A percentile compares a stretch with the other conserved stretches of the same genome.
Evolutionary conservation across 2,329 filamentous ascomycete genomes (phyloP).

Genomic region (Fusarium kyushuense): DNA sequence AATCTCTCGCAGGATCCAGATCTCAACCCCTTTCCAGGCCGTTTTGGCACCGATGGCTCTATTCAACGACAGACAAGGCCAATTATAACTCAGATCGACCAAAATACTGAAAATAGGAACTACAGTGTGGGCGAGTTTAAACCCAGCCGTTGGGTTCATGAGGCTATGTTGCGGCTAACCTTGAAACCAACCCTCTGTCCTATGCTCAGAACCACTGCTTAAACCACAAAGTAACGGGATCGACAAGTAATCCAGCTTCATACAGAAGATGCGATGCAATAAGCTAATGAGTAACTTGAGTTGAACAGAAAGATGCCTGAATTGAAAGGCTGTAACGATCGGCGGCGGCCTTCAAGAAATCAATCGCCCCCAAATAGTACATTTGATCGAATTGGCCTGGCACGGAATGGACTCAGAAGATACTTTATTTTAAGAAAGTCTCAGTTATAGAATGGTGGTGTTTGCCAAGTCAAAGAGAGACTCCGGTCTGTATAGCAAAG

Average conservation of each 20-base stretch:
- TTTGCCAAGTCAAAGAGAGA: background rate
- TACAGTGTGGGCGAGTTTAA: too few relatives aligned
- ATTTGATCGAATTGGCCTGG: background rate
- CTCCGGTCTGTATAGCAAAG: background rate
- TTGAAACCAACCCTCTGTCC: too few relatives aligned
- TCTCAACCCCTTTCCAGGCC: too few relatives aligned
- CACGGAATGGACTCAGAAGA: background rate
- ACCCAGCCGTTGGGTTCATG: background rate
- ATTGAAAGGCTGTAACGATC: background rate
- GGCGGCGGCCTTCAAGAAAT: background rate
- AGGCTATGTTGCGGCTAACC: background rate
- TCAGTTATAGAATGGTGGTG: background rate
- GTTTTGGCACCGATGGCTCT: background rate
- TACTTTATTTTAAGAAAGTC: background rate
- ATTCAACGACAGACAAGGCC: background rate
- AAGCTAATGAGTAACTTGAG: background rate
- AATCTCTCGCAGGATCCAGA: background rate
- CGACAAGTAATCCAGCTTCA: background rate
- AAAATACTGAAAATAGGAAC: background rate
- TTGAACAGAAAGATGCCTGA: background rate
- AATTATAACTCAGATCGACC: background rate
- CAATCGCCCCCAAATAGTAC: background rate
- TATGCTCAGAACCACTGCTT: background rate
- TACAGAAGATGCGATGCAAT: accelerated
- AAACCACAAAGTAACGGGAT: background rate